Base-by-base conservation (phyloP, 257 asterid species). In the Solanum habrochaites region DNA sequence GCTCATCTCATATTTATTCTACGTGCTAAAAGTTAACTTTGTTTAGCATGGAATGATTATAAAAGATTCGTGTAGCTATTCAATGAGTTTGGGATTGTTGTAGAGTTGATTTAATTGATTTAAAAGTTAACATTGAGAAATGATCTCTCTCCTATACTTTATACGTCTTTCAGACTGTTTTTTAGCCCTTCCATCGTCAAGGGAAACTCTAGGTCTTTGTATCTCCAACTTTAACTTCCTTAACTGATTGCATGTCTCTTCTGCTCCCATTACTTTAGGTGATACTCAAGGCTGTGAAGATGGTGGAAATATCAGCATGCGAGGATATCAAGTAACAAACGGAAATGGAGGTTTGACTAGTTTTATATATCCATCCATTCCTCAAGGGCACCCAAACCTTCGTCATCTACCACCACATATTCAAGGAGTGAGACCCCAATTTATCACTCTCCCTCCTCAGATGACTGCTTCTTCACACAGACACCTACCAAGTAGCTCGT, bases 391-490 rank as follows among this genome's bases (percentile, higher is more conserved):
- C 86, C 93, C 91, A 39, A 85, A 81, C 86, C 86, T 89, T 87
- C 93, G 85, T 89, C 91, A 88, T 90, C 91, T 87, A 20, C 88
- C 90, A 31, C 95, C 92, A 21, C 89, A 93, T 52, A 47, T 90
- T 85, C 98, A 90, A 90, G 94, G 93, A 18, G 82, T 87, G 86
- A 90, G 95, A 89, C 94, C 93, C 87, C 92, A 87, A 87, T 93
- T 81, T 56, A 88, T 88, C 88, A 90, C 88, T 89, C 90, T 90
- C 88, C 91, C 93, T 88, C 87, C 97, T 43, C 95, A 92, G 77
- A 85, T 88, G 87, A 87, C 90, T n/a, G 86, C 93, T 20, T 86
- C 98, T 75, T 87, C 95, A 83, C 93, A 87, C 66, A 92, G 93
- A 84, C 89, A 87, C 87, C 84, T 93, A 5, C 71, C 91, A 20